phyloP scores from a whole-genome alignment of 2,329 filamentous ascomycete species.

The Aspergillus latus region DNA sequence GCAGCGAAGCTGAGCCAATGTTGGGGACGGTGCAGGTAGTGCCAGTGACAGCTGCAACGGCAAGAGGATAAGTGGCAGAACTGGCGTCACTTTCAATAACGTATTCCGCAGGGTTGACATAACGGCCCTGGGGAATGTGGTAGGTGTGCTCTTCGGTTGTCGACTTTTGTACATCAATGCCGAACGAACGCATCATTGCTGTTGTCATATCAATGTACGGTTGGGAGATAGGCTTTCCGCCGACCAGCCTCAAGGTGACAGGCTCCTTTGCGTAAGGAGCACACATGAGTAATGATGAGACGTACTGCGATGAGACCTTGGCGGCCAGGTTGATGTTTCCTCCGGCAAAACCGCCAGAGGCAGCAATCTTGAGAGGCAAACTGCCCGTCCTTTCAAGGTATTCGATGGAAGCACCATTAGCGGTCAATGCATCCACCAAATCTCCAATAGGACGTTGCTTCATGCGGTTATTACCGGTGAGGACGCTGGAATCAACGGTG shows the following conservation, averaged over 20 bases:
- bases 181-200: conserved; percentile 94
- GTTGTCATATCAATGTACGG: conserved; percentile 99
- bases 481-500: conserved; percentile 65
- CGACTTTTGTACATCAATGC: conserved; percentile 75
- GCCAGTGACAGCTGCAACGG: conserved; percentile 91
- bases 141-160: conserved; percentile 83
- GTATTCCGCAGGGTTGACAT: conserved; percentile 82
- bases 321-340: conserved; percentile 89
- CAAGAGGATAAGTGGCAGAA: conserved; percentile 93
- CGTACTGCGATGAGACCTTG: conserved; percentile 98
- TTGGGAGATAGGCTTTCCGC: conserved; percentile 97
- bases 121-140: conserved; percentile 81
- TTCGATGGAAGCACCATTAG: conserved; percentile 82
- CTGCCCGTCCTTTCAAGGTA: conserved; percentile 83
- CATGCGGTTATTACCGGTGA: conserved; percentile 96
- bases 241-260: conserved; percentile 83
- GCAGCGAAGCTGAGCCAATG: conserved; percentile 86
- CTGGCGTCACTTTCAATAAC: conserved; percentile 95
- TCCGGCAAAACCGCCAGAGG: conserved; percentile 78
- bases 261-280: conserved; percentile 94
- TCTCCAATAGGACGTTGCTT: conserved; percentile 92
- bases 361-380: conserved; percentile 78
- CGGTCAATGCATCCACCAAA: conserved; percentile 82
- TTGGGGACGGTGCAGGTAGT: conserved; percentile 96
- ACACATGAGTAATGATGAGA: conserved; percentile 94